phyloP scores from a whole-genome alignment of 148 eudicot genomes.

The Diospyros lotus region DNA sequence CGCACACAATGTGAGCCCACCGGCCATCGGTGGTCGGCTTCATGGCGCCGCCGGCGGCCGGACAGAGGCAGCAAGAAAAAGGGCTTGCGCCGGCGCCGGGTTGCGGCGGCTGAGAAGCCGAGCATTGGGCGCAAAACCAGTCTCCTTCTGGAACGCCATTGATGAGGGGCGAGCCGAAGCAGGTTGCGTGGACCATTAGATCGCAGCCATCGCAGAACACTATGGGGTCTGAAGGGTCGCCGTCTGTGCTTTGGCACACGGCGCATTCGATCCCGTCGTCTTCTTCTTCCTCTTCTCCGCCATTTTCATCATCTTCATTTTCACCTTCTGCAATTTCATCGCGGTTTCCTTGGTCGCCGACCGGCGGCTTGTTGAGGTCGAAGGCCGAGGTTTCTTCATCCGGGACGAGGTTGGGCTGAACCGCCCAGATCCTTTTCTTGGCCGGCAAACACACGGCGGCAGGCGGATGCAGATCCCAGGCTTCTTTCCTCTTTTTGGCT shows the following conservation, averaged over 20 bases:
- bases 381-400: constrained; percentile 13
- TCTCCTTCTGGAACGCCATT: constrained; percentile 77
- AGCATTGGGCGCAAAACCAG: constrained; percentile 77
- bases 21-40: constrained; percentile 52
- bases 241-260: constrained; percentile 81
- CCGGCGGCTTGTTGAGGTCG: constrained; percentile 53
- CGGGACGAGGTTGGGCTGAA: constrained; percentile 27
- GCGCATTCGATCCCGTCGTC: constrained; percentile 86
- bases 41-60: constrained; percentile 59
- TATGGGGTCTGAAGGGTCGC: constrained; percentile 77
- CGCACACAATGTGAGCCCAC: constrained; percentile 86
- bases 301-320: background rate
- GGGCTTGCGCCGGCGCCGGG: background rate
- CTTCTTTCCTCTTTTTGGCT: constrained; percentile 56
- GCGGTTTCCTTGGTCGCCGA: background rate
- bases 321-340: background rate
- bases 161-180: constrained; percentile 70
- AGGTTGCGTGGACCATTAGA: constrained; percentile 75
- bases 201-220: constrained; percentile 95
- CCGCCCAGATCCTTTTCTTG: constrained; percentile 76
- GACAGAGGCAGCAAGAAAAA: constrained; percentile 64
- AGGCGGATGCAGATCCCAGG: constrained; percentile 14
- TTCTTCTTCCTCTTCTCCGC: constrained; percentile 24
- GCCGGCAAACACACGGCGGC: constrained; percentile 52
- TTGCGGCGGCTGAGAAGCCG: constrained; percentile 9